phyloP scores from a whole-genome alignment of 192 early-diverging fungal genomes.

The Dissophora globulifera region DNA sequence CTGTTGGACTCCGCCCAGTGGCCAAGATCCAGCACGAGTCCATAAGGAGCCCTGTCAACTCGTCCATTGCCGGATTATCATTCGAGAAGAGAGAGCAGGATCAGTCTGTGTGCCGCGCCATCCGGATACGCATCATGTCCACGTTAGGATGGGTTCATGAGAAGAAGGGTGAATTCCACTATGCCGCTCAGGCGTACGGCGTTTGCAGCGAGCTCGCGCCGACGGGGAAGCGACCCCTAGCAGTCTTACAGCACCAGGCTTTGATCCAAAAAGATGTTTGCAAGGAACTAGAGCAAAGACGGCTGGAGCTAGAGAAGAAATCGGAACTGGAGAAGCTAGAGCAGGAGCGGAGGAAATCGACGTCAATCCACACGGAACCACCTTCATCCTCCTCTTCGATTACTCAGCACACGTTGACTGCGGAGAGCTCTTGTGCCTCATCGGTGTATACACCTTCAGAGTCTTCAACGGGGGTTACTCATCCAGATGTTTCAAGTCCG shows the following conservation, averaged over 20 bases:
- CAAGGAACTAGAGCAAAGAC: constrained; percentile 8
- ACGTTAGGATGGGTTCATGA: constrained; percentile 52
- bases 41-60: constrained; percentile 5
- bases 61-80: constrained; percentile 7
- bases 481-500: constrained; percentile 29
- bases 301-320: no score
- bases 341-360: not conserved
- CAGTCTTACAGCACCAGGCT: constrained; percentile 29
- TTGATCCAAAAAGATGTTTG: constrained; percentile 20
- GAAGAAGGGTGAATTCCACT: constrained; percentile 40
- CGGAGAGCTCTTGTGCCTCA: not conserved
- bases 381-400: not conserved
- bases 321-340: constrained; percentile 3
- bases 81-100: constrained; percentile 15
- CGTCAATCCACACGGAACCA: no score
- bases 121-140: constrained; percentile 48
- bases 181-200: constrained; percentile 40
- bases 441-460: not conserved
- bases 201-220: constrained; percentile 42
- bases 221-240: constrained; percentile 21
- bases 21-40: not conserved
- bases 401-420: not conserved
- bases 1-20: not conserved
- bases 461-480: not conserved
- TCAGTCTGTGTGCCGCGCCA: constrained; percentile 20